These are phyloP conservation scores for Neofusicoccum umdonicola DNA, from an alignment of 2,329 filamentous ascomycete genomes.

Conservation along the genomic window DNA sequence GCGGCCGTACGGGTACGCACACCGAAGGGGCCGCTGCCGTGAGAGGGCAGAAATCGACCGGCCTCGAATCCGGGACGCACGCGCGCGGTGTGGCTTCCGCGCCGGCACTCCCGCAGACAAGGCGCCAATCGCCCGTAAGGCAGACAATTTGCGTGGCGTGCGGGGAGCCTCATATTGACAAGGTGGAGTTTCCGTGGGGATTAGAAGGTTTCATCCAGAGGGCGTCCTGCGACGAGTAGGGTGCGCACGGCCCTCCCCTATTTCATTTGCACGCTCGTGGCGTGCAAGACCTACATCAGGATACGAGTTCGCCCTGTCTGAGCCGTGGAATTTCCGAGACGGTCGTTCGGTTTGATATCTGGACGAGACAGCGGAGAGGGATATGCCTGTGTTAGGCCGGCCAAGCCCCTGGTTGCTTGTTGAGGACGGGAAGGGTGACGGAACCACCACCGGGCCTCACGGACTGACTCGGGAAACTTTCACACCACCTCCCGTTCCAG, in stretches of 20 bases:
- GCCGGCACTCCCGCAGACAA: neutral
- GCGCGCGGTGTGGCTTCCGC: neutral
- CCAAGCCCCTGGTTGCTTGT: neutral
- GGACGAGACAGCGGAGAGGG: neutral
- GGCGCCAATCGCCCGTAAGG: neutral
- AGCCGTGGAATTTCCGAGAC: neutral
- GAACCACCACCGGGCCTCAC: neutral
- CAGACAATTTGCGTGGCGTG: neutral
- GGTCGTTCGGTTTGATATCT: neutral
- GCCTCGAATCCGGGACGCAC: neutral
- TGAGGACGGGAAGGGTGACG: neutral
- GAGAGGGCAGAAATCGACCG: neutral
- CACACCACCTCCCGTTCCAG: neutral
- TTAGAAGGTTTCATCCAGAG: slow-evolving; percentile 1
- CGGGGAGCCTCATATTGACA: slow-evolving; percentile 1
- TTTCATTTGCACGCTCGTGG: neutral
- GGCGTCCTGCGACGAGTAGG: neutral
- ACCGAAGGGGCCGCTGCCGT: neutral
- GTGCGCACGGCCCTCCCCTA: neutral
- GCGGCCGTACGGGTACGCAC: neutral
- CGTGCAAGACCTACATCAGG: neutral
- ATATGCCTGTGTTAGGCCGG: neutral
- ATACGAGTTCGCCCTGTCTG: neutral
- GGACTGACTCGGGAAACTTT: neutral
- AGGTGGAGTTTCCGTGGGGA: neutral